Percentiles rank a stretch among this genome's conserved stretches.
Evolutionary conservation across 768 basidiomycete species (phyloP).

Genomic region (Rhodotorula toruloides): DNA sequence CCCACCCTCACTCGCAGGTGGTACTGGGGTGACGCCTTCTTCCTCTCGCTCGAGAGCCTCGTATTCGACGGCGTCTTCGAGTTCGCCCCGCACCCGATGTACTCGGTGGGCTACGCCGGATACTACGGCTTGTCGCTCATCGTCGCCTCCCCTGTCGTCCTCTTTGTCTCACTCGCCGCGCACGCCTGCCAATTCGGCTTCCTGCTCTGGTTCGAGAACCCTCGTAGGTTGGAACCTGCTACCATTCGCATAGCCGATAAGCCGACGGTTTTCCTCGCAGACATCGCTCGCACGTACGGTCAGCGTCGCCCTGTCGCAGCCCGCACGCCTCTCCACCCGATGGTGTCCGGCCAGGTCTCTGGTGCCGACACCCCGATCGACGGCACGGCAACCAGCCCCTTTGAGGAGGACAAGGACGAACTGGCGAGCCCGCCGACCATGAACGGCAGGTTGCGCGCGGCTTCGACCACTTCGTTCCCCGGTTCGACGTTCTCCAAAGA

Average conservation of each 20-base stretch:
- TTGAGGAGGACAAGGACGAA: too few relatives aligned
- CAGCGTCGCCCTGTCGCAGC: conserved; percentile 82
- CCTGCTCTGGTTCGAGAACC: conserved; percentile 91
- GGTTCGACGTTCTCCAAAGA: neutral
- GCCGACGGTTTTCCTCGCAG: conserved; percentile 49
- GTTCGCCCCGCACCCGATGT: conserved; percentile 66
- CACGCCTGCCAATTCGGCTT: conserved; percentile 97
- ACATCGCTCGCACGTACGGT: conserved; percentile 91
- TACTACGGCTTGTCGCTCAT: conserved; percentile 94
- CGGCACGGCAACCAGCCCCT: too few relatives aligned
- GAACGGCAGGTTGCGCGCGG: too few relatives aligned
- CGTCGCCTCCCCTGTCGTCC: conserved; percentile 76
- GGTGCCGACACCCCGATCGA: too few relatives aligned
- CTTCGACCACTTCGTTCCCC: neutral
- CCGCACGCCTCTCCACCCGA: conserved; percentile 51
- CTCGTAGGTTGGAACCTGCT: conserved; percentile 59
- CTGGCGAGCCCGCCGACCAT: too few relatives aligned
- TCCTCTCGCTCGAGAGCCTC: conserved; percentile 54
- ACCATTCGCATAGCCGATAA: neutral
- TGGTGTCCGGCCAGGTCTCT: neutral
- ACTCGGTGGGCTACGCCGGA: conserved; percentile 62
- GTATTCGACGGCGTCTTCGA: conserved; percentile 99
- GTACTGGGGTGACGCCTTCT: conserved; percentile 44
- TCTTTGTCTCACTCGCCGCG: conserved; percentile 87
- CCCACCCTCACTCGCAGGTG: neutral